Percentiles rank a stretch among this genome's conserved stretches.
Conservation (phyloP, 148 eudicot genomes). For the Heliamphora exappendiculata region DNA sequence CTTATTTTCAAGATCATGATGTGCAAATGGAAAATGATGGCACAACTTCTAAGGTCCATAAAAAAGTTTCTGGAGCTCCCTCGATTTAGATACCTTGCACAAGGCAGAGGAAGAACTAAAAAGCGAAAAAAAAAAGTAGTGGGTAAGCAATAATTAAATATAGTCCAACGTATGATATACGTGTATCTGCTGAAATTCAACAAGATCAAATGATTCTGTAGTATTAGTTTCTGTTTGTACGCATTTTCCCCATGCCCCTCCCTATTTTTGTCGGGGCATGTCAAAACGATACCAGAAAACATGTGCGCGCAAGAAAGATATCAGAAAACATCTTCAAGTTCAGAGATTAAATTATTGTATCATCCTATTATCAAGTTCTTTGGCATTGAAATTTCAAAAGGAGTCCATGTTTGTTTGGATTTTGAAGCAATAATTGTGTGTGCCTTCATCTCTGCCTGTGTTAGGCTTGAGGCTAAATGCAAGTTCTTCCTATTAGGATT, state of each 20-base stretch:
- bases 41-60: background rate
- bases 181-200: background rate
- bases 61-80: background rate
- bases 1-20: background rate
- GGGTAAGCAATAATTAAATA: background rate
- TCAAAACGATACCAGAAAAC: background rate
- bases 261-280: background rate
- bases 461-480: background rate
- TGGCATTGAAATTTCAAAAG: background rate
- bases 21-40: background rate
- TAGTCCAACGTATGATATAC: background rate
- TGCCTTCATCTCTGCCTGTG: background rate
- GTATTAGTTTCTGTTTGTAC: background rate
- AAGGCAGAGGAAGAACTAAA: too few species aligned
- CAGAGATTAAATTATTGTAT: background rate
- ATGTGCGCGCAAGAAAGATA: background rate
- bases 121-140: too few species aligned
- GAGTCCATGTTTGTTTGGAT: background rate
- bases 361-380: background rate
- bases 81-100: too few species aligned
- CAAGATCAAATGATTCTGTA: background rate
- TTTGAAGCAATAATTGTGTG: background rate
- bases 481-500: too few species aligned
- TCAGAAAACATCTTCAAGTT: background rate
- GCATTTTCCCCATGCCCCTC: background rate